A percentile compares a stretch with the other conserved stretches of the same genome.
phyloP scores from a whole-genome alignment of 345 rosid genomes.

The Populus tremula region DNA sequence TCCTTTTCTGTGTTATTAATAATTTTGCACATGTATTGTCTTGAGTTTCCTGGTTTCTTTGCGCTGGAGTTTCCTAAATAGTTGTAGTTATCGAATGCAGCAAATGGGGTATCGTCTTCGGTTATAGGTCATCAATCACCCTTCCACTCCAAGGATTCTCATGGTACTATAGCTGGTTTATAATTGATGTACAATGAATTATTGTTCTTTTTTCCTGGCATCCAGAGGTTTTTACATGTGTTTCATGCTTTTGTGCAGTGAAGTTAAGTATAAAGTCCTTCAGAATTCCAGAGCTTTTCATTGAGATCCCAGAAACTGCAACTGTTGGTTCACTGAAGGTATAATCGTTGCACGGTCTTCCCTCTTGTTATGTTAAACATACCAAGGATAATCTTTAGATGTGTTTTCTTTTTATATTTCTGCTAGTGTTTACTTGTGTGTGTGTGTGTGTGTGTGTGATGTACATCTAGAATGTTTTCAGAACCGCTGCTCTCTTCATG shows the following conservation, averaged over 20 bases:
- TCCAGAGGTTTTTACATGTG: constrained; percentile 26
- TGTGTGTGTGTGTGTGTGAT: neutral
- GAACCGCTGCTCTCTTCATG: neutral
- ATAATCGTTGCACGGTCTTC: constrained; percentile 7
- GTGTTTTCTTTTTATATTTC: neutral
- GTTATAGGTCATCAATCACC: constrained; percentile 44
- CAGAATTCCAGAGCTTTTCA: constrained; percentile 77
- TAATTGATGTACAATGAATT: constrained; percentile 14
- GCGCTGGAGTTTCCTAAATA: constrained; percentile 21
- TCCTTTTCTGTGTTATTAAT: constrained; percentile 21
- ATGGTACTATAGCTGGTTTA: constrained; percentile 46
- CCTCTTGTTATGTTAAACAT: neutral
- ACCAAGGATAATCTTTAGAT: neutral
- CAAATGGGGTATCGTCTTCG: constrained; percentile 40
- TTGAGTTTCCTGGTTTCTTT: constrained; percentile 3
- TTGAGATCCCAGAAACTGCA: constrained; percentile 83
- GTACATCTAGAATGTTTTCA: neutral
- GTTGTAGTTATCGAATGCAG: constrained; percentile 32
- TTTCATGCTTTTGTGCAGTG: constrained; percentile 52
- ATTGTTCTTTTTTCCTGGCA: constrained; percentile 4
- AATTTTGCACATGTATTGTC: constrained; percentile 6
- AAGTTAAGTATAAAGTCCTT: constrained; percentile 87
- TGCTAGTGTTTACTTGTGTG: neutral
- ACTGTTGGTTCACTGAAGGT: constrained; percentile 93
- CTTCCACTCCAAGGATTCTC: constrained; percentile 54